Percentiles rank a stretch among this genome's conserved stretches.
phyloP scores from a whole-genome alignment of 441 rosid species.

The Euphorbia corollata region DNA sequence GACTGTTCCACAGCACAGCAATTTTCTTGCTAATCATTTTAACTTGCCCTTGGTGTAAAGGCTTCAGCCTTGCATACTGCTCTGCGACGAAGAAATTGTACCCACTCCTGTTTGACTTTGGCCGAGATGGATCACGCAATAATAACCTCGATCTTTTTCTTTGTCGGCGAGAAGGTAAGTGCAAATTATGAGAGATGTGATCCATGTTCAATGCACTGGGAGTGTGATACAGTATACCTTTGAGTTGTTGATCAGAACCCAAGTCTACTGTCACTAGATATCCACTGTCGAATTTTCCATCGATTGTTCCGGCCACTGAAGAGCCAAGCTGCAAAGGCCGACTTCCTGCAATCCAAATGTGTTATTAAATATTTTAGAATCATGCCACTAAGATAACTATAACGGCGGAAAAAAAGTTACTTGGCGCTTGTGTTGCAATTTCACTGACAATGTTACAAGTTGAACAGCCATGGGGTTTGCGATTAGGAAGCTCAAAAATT shows the following conservation, averaged over 20 bases:
- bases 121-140: conserved; percentile 46
- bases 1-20: conserved; percentile 62
- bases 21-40: conserved; percentile 59
- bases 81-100: conserved; percentile 70
- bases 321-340: conserved; percentile 44
- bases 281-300: conserved; percentile 76
- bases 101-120: conserved; percentile 69
- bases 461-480: neutral
- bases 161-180: conserved; percentile 34
- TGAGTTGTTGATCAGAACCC: conserved; percentile 48
- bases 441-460: neutral
- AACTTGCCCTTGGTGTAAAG: conserved; percentile 49
- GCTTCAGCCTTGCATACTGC: conserved; percentile 55
- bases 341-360: conserved; percentile 28
- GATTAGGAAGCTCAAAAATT: no score
- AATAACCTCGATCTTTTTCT: conserved; percentile 47
- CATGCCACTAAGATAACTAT: neutral
- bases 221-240: conserved; percentile 74
- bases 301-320: conserved; percentile 57
- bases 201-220: conserved; percentile 23
- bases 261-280: conserved; percentile 62
- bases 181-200: no score
- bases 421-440: neutral
- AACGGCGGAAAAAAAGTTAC: neutral
- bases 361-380: neutral